Conservation (phyloP, 2,329 filamentous ascomycete genomes). For the Trichoderma koningiopsis region DNA sequence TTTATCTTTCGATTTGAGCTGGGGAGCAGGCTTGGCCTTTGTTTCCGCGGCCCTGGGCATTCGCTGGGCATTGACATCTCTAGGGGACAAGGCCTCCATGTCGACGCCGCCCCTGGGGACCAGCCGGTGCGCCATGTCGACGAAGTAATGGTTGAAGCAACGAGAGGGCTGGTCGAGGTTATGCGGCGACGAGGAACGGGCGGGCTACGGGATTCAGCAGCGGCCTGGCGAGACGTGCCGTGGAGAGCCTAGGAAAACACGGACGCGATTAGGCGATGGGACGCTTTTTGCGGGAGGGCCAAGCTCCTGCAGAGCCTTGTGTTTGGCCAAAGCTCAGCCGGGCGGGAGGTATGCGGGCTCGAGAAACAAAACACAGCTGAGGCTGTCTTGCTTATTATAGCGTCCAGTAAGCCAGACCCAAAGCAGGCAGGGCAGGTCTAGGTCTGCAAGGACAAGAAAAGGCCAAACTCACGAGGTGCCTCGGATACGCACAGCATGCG, state of each 20-base stretch:
- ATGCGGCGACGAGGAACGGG: slow-evolving; percentile 2
- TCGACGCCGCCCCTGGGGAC: slow-evolving; percentile 53
- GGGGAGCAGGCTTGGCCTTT: slow-evolving; percentile 55
- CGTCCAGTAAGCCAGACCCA: neutral
- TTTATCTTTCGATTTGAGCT: slow-evolving; percentile 63
- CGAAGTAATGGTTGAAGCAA: neutral
- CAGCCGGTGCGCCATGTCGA: slow-evolving; percentile 52
- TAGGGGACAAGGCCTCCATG: slow-evolving; percentile 65
- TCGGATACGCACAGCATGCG: slow-evolving; percentile 10
- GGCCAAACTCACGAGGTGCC: slow-evolving; percentile 6
- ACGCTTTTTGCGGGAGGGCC: neutral
- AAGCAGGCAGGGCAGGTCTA: slow-evolving; percentile 2
- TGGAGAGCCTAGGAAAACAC: slow-evolving; percentile 14
- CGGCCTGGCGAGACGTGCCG: slow-evolving; percentile 12
- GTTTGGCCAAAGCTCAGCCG: neutral
- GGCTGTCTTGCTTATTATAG: slow-evolving; percentile 1
- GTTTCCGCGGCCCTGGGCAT: slow-evolving; percentile 51
- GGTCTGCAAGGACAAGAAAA: neutral
- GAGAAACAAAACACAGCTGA: slow-evolving; percentile 12
- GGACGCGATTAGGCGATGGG: slow-evolving; percentile 16
- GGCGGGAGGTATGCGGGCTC: neutral
- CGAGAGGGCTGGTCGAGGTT: neutral
- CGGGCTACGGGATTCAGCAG: slow-evolving; percentile 29
- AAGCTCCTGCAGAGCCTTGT: neutral
- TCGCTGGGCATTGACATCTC: slow-evolving; percentile 64